Evolutionary conservation across 495 filamentous ascomycete genomes (phyloP).

Genomic region (Collariella sp.): DNA sequence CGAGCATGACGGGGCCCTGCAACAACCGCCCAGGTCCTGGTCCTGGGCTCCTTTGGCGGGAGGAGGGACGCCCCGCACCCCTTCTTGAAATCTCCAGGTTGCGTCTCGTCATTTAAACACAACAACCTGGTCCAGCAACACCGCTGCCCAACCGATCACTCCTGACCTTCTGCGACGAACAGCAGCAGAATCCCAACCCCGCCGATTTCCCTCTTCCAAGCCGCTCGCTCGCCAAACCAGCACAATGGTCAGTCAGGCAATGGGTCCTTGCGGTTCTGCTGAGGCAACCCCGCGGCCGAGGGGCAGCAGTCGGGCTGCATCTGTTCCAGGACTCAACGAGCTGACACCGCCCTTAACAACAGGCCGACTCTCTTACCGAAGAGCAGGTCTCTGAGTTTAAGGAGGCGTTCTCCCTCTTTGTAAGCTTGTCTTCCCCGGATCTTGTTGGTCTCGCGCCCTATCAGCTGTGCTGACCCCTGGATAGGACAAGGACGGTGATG

Average conservation of each 20-base stretch:
- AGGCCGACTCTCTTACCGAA: constrained; percentile 93
- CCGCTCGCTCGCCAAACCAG: neutral
- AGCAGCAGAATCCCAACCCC: neutral
- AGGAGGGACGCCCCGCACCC: constrained; percentile 15
- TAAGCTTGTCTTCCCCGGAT: constrained; percentile 47
- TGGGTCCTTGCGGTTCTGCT: neutral
- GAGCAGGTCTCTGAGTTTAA: constrained; percentile 99
- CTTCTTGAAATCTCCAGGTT: constrained; percentile 18
- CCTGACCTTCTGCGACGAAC: constrained; percentile 2
- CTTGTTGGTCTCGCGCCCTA: neutral
- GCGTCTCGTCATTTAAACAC: constrained; percentile 16
- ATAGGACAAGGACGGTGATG: constrained; percentile 99
- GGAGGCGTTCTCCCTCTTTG: constrained; percentile 99
- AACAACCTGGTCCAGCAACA: constrained; percentile 10
- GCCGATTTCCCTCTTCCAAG: neutral
- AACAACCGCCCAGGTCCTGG: neutral
- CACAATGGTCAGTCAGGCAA: constrained; percentile 13
- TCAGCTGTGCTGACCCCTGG: constrained; percentile 7
- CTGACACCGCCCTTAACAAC: constrained; percentile 19
- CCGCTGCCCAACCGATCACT: constrained; percentile 4
- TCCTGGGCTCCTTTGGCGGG: constrained; percentile 2
- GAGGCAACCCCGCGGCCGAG: constrained; percentile 24
- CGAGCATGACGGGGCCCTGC: neutral
- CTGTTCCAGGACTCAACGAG: constrained; percentile 5
- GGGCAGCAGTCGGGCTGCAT: constrained; percentile 12